A percentile compares a stretch with the other conserved stretches of the same genome.
Evolutionary conservation across 1,284 basidiomycete genomes (phyloP).

Genomic region (Violaceomyces palustris): DNA sequence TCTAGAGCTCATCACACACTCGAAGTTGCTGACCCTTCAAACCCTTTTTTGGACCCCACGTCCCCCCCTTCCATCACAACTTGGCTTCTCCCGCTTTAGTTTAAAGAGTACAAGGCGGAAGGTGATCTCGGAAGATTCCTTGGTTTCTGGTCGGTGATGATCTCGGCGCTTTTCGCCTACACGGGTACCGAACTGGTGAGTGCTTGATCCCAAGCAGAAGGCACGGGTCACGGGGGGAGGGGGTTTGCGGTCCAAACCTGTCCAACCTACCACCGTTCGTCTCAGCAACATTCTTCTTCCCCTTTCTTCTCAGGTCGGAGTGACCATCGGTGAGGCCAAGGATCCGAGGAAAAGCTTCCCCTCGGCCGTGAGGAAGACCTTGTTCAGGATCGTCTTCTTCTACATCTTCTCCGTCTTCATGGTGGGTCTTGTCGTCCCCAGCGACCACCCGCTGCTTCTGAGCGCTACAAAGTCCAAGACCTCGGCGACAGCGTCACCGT

Average conservation of each 20-base stretch:
- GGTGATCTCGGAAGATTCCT: constrained; percentile 46
- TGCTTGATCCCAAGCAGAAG: constrained; percentile 42
- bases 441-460: constrained; percentile 22
- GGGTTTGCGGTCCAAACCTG: too few relatives aligned
- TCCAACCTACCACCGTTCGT: too few relatives aligned
- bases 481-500: constrained; percentile 63
- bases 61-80: too few relatives aligned
- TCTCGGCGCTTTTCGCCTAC: constrained; percentile 59
- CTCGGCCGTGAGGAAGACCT: constrained; percentile 58
- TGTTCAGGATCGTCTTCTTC: constrained; percentile 65
- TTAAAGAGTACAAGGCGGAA: constrained; percentile 10
- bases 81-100: too few relatives aligned
- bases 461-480: constrained; percentile 17
- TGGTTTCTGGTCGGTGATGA: constrained; percentile 34
- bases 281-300: too few relatives aligned
- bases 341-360: constrained; percentile 64
- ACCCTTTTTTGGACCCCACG: constrained; percentile 7
- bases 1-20: too few relatives aligned
- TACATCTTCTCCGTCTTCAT: constrained; percentile 60
- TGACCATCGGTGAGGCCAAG: constrained; percentile 56
- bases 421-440: constrained; percentile 41
- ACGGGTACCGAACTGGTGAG: constrained; percentile 62
- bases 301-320: too few relatives aligned
- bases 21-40: too few relatives aligned
- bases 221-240: too few relatives aligned